Evolutionary conservation across 257 asterid species (phyloP).

Genomic region (Petrea volubilis): DNA sequence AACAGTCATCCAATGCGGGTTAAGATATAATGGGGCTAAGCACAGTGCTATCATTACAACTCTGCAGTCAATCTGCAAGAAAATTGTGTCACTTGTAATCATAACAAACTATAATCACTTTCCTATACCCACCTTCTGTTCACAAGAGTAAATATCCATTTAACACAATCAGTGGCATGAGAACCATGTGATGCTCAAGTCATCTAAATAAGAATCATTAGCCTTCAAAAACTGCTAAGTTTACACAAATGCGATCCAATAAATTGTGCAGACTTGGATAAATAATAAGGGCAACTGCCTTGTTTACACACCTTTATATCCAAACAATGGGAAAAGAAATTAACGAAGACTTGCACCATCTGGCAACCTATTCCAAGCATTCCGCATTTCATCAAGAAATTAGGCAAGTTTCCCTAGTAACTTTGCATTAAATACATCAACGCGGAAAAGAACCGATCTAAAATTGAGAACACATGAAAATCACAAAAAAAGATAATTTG

Average conservation of each 20-base stretch:
- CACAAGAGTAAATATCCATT: neutral
- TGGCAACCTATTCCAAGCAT: neutral
- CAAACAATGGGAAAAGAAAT: neutral
- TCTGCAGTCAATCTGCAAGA: slow-evolving; percentile 3
- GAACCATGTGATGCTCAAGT: slow-evolving; percentile 1
- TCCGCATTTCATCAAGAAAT: slow-evolving; percentile 8
- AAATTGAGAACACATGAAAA: neutral
- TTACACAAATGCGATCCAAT: neutral
- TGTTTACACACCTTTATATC: neutral
- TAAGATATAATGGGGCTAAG: neutral
- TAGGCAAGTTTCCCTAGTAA: neutral
- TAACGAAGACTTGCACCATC: neutral
- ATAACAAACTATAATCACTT: neutral
- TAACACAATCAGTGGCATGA: slow-evolving; percentile 12
- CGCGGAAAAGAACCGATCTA: slow-evolving; percentile 18
- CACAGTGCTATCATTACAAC: slow-evolving; percentile 6
- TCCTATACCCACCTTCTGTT: neutral
- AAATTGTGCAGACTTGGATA: neutral
- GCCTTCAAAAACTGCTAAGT: neutral
- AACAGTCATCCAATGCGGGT: neutral
- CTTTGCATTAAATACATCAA: slow-evolving; percentile 19
- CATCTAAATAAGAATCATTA: neutral
- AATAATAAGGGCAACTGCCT: neutral
- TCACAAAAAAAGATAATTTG: neutral
- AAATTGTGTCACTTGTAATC: neutral